phyloP scores from a whole-genome alignment of 2,329 filamentous ascomycete species.

The Macrophomina phaseolina region DNA sequence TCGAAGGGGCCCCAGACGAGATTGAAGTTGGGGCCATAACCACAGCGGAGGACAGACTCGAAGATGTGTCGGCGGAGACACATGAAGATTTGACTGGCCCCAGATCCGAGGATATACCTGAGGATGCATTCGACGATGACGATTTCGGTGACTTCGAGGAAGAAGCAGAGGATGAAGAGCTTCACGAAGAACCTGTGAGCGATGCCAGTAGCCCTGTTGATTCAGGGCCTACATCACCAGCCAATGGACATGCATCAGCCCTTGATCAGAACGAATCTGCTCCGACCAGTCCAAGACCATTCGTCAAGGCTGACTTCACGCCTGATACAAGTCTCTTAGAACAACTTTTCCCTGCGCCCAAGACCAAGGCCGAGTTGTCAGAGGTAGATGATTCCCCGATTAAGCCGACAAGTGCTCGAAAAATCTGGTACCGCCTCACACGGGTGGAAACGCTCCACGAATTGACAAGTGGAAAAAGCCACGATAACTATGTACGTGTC shows the following conservation, averaged over 20 bases:
- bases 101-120: not conserved
- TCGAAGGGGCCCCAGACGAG: not conserved
- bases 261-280: not conserved
- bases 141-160: conserved; percentile 33
- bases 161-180: conserved; percentile 26
- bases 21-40: not conserved
- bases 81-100: not conserved
- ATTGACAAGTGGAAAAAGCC: conserved; percentile 41
- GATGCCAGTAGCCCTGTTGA: not conserved
- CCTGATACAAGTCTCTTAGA: conserved; percentile 35
- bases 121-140: conserved; percentile 3
- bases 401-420: conserved; percentile 42
- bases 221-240: not conserved
- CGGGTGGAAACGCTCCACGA: conserved; percentile 47
- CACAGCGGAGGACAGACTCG: not conserved
- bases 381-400: conserved; percentile 40
- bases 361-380: conserved; percentile 26
- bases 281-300: conserved; percentile 7
- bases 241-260: not conserved
- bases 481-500: conserved; percentile 46
- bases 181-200: not conserved
- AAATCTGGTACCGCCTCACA: conserved; percentile 48
- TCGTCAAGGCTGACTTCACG: conserved; percentile 20
- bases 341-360: conserved; percentile 36
- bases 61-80: not conserved